Evolutionary conservation across 768 basidiomycete genomes (phyloP).

Genomic region (Mycena rosella): DNA sequence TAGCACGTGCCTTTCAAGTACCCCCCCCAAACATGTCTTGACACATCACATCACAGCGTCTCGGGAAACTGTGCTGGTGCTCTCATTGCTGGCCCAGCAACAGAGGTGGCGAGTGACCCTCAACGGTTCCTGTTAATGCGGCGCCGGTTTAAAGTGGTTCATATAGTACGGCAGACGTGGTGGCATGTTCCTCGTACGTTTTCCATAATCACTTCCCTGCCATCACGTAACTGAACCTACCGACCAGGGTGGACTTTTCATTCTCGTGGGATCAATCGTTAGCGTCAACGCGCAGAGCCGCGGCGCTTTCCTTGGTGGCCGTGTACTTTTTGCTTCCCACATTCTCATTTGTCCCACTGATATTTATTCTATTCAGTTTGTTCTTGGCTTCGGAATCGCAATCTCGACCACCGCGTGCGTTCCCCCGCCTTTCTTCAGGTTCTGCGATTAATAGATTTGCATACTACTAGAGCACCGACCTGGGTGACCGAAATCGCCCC

Average conservation of each 20-base stretch:
- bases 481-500: constrained; percentile 54
- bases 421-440: background rate
- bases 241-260: constrained; percentile 47
- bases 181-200: constrained; percentile 48
- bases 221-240: constrained; percentile 26
- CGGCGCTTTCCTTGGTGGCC: constrained; percentile 40
- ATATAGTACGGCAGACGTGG: constrained; percentile 39
- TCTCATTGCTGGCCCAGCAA: constrained; percentile 41
- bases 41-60: constrained; percentile 29
- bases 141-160: too few species aligned
- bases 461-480: constrained; percentile 56
- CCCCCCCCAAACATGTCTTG: background rate
- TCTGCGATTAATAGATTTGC: background rate
- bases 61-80: constrained; percentile 44
- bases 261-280: constrained; percentile 42
- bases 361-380: constrained; percentile 50
- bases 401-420: constrained; percentile 56
- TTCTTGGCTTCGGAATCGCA: constrained; percentile 60
- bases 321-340: constrained; percentile 29
- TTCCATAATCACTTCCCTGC: constrained; percentile 40
- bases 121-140: too few species aligned
- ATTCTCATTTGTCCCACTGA: constrained; percentile 42
- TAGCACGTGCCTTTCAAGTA: constrained; percentile 18
- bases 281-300: constrained; percentile 44
- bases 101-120: constrained; percentile 37